A percentile compares a stretch with the other conserved stretches of the same genome.
phyloP scores from a whole-genome alignment of 768 basidiomycete species.

The Leccinum olivaceopallidum region DNA sequence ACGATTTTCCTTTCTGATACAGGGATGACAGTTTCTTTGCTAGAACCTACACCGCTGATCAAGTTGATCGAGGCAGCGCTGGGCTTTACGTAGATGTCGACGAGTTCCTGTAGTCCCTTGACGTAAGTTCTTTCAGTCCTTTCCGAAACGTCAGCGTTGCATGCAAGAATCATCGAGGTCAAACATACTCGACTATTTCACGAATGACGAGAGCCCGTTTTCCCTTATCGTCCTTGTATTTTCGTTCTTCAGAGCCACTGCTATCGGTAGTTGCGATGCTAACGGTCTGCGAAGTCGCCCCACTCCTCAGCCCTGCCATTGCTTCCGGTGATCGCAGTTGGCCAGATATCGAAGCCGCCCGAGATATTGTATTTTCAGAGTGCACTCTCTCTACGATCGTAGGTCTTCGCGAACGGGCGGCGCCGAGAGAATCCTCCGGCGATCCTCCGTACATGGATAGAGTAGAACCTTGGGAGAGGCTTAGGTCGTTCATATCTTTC shows the following conservation, averaged over 20 bases:
- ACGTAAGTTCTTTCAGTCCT: conserved; percentile 97
- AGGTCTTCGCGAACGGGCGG: conserved; percentile 59
- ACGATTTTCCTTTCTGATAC: conserved; percentile 85
- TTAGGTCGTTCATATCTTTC: conserved; percentile 92
- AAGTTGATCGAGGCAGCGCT: conserved; percentile 69
- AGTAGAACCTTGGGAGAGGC: conserved; percentile 56
- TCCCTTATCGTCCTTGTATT: conserved; percentile 87
- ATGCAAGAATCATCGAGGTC: background rate
- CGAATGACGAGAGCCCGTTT: conserved; percentile 83
- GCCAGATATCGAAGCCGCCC: conserved; percentile 49
- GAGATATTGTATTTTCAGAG: conserved; percentile 52
- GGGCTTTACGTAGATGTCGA: conserved; percentile 94
- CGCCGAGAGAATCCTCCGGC: conserved; percentile 41
- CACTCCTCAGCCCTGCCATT: conserved; percentile 60
- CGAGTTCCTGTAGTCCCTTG: conserved; percentile 88
- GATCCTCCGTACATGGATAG: conserved; percentile 59
- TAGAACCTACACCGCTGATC: conserved; percentile 67
- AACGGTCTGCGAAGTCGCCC: conserved; percentile 60
- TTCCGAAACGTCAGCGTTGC: conserved; percentile 16
- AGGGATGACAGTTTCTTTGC: conserved; percentile 85
- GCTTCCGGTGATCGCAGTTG: conserved; percentile 69
- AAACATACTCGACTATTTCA: conserved; percentile 87
- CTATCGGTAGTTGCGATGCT: conserved; percentile 78
- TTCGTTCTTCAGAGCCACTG: conserved; percentile 75
- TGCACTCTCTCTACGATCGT: conserved; percentile 55